Percentiles rank a stretch among this genome's conserved stretches.
phyloP scores from a whole-genome alignment of 176 grass and related monocot genomes.

The Pontederia crassipes region DNA sequence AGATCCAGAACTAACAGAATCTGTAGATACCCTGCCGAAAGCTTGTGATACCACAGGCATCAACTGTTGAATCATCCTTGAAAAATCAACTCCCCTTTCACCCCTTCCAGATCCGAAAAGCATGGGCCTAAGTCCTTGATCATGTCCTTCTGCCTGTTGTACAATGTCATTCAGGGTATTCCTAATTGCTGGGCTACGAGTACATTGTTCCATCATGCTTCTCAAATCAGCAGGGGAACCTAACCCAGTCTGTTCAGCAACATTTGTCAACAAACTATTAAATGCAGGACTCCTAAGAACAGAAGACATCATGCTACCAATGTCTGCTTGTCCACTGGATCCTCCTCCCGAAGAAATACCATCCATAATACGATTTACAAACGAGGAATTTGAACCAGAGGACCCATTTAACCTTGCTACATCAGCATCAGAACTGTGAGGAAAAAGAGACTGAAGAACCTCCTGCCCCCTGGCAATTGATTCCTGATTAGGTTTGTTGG shows the following conservation, averaged over 20 bases:
- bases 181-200: constrained; percentile 46
- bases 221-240: constrained; percentile 45
- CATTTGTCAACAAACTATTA: constrained; percentile 47
- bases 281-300: constrained; percentile 55
- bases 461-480: constrained; percentile 42
- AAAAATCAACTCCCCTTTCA: constrained; percentile 60
- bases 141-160: constrained; percentile 57
- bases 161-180: constrained; percentile 56
- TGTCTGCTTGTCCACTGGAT: constrained; percentile 37
- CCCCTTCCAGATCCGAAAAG: constrained; percentile 27
- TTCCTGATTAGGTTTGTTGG: constrained; percentile 27
- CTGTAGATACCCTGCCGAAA: constrained; percentile 36
- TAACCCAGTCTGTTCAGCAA: constrained; percentile 50
- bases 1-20: constrained; percentile 20
- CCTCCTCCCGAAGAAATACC: constrained; percentile 20
- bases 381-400: constrained; percentile 14
- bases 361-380: constrained; percentile 15
- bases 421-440: constrained; percentile 24
- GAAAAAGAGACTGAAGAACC: constrained; percentile 43
- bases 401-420: constrained; percentile 10
- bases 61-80: constrained; percentile 90
- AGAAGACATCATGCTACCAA: constrained; percentile 60
- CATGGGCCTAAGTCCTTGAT: constrained; percentile 26
- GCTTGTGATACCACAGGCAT: constrained; percentile 84
- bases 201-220: constrained; percentile 64